Evolutionary conservation across 139 green algal genomes (phyloP), one percentile per base, ranked within the genome.

Genomic region (Axilococcus clingmanii): DNA sequence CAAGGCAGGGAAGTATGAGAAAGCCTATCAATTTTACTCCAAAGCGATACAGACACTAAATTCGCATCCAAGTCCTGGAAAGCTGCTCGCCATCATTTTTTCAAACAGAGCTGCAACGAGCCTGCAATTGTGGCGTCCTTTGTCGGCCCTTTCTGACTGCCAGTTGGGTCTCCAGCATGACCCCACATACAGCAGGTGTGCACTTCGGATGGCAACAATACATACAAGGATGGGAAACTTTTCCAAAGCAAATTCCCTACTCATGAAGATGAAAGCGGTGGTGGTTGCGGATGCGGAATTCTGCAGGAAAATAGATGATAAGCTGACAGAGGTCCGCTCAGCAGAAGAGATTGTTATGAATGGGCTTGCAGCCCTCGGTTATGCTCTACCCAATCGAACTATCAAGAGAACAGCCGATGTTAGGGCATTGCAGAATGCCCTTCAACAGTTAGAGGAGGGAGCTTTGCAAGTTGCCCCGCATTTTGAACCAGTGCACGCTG

Each of bases 161-260:
- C 28, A 33, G 19, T 44, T 55, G 40, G 59, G 59, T 4, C 25
- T 59, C 9, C 35, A 48, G 40, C 48, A 59, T 25, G 59, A 68
- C 16, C 17, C 49, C 2, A 14, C 25, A 15, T 55, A 54, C n/a
- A 17, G 62, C 27, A 55, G 47, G 24, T 68, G 59, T 35, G 30
- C 29, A 6, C 52, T 76, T 20, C 40, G 68, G 4, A 57, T 58
- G 23, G 57, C 65, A 9, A 76, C 68, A 7, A n/a, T n/a, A n/a
- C n/a, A n/a, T n/a, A n/a, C n/a, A n/a, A n/a, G n/a, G n/a, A n/a
- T n/a, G n/a, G n/a, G n/a, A n/a, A n/a, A n/a, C n/a, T n/a, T n/a
- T n/a, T n/a, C n/a, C n/a, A n/a, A n/a, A n/a, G n/a, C n/a, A n/a
- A n/a, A n/a, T 38, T 9, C 33, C 33, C 9, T 9, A 12, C 12